Evolutionary conservation across 2,329 filamentous ascomycete genomes (phyloP).

Genomic region (Biscogniauxia sp.): DNA sequence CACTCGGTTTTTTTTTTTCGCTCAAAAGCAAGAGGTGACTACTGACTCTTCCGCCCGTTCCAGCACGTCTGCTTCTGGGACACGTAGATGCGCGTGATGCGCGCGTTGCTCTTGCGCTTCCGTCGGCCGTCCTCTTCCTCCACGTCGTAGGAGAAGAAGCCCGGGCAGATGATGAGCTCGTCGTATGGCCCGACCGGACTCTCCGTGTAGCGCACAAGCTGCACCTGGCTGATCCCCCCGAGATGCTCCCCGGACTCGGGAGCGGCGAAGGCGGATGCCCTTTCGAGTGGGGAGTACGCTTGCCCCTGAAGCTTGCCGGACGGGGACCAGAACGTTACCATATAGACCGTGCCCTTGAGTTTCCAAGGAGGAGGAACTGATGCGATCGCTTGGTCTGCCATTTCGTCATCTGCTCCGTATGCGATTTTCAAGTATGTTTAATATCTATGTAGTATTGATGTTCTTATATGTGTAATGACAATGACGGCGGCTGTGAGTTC

Average conservation of each 20-base stretch:
- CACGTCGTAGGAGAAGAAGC: slow-evolving; percentile 40
- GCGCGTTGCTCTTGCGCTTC: slow-evolving; percentile 35
- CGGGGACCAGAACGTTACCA: slow-evolving; percentile 41
- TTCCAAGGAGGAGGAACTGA: slow-evolving; percentile 41
- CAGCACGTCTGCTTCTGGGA: slow-evolving; percentile 51
- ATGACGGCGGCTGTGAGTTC: too few species aligned
- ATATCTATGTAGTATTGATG: too few species aligned
- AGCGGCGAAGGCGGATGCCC: slow-evolving; percentile 37
- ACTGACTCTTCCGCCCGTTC: slow-evolving; percentile 50
- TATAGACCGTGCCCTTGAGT: slow-evolving; percentile 44
- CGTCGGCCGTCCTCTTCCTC: slow-evolving; percentile 34
- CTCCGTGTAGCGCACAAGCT: slow-evolving; percentile 50
- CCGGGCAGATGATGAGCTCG: slow-evolving; percentile 49
- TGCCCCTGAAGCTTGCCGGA: slow-evolving; percentile 35
- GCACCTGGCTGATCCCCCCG: slow-evolving; percentile 48
- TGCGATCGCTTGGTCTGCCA: slow-evolving; percentile 19
- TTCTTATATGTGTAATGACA: too few species aligned
- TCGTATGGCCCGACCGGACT: slow-evolving; percentile 54
- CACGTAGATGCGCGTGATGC: slow-evolving; percentile 55
- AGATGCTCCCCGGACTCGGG: slow-evolving; percentile 35
- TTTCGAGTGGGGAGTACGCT: slow-evolving; percentile 48
- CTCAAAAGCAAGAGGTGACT: not conserved
- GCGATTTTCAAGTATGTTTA: too few species aligned
- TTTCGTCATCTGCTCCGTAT: not conserved
- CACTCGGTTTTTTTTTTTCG: too few species aligned